Percentiles rank a stretch among this genome's conserved stretches.
These are phyloP conservation scores for Chrysanthemum lavandulifolium DNA, from an alignment of 129 eudicot genomes.

Conservation along the genomic window DNA sequence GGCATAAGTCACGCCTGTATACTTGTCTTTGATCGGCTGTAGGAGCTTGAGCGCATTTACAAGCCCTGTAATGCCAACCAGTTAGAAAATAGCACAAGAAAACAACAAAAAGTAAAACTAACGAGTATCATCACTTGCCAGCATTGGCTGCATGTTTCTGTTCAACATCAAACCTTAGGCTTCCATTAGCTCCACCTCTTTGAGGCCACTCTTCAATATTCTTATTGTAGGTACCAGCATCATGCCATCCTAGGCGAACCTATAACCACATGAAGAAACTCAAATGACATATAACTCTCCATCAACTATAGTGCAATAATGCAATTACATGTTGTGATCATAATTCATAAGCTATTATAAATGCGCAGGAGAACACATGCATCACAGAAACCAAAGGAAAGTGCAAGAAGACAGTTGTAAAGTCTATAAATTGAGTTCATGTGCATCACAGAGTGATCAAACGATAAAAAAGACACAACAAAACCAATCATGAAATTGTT, in stretches of 20 bases:
- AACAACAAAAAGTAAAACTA: neutral
- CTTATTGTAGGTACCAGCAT: slow-evolving; percentile 95
- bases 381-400: neutral
- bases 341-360: slow-evolving; percentile 13
- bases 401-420: neutral
- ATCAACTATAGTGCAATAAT: slow-evolving; percentile 10
- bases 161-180: slow-evolving; percentile 85
- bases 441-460: neutral
- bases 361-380: slow-evolving; percentile 2
- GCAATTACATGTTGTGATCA: slow-evolving; percentile 2
- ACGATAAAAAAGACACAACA: neutral
- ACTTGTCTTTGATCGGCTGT: slow-evolving; percentile 94
- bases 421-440: neutral
- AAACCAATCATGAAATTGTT: neutral
- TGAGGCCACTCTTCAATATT: slow-evolving; percentile 93
- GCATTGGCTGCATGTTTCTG: slow-evolving; percentile 97
- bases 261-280: slow-evolving; percentile 25
- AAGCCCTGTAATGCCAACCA: slow-evolving; percentile 63
- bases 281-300: neutral
- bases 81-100: slow-evolving; percentile 21
- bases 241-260: slow-evolving; percentile 99
- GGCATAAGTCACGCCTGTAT: slow-evolving; percentile 77
- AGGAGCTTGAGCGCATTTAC: slow-evolving; percentile 92
- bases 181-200: slow-evolving; percentile 99
- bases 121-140: slow-evolving; percentile 41